Base-by-base conservation (phyloP, 164 flowering plant species). In the Umbilicus rupestris region DNA sequence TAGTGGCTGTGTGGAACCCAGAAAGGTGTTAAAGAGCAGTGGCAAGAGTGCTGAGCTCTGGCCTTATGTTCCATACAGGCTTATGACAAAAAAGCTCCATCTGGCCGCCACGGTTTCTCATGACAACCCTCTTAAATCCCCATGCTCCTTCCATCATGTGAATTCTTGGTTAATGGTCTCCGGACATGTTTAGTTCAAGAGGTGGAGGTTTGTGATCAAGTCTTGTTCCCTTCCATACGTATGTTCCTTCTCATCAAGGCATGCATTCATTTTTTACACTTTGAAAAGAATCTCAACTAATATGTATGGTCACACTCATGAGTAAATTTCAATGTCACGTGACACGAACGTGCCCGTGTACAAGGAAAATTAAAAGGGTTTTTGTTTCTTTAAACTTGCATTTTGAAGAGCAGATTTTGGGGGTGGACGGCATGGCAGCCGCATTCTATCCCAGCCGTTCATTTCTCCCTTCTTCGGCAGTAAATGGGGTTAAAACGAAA, bases 1-100 rank as follows among this genome's bases (percentile, higher is more conserved):
- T 6, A 66, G 41, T 3, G 79, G 79, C 0, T 59, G 45, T 45
- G 75, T 77, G 28, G 79, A 77, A 0, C 75, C 77, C 58, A 66
- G 64, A 50, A 74, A 69, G 69, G 79, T 77, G 42, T 44, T 77
- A 29, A 71, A 77, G 35, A 69, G 71, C 26, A 74, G 75, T 12
- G 77, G 79, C 15, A 77, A 77, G 67, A 74, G 44, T 47, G 79
- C 79, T 17, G 79, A 77, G 52, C 29, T 74, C 35, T 77, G 79
- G 79, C 79, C 79, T n/a, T 77, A 77, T 57, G 64, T 77, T 31
- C 63, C 74, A n/a, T 63, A 73, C 70, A 69, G 26, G 75, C 77
- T 19, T 74, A 77, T 45, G 77, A 77, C 67, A 77, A 74, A 57
- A 77, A 69, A 58, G 79, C 79, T 11, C 79, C 79, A 0, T 46